Evolutionary conservation across 192 early-diverging fungal species (phyloP).

Genomic region (Backusella tarrabulga): DNA sequence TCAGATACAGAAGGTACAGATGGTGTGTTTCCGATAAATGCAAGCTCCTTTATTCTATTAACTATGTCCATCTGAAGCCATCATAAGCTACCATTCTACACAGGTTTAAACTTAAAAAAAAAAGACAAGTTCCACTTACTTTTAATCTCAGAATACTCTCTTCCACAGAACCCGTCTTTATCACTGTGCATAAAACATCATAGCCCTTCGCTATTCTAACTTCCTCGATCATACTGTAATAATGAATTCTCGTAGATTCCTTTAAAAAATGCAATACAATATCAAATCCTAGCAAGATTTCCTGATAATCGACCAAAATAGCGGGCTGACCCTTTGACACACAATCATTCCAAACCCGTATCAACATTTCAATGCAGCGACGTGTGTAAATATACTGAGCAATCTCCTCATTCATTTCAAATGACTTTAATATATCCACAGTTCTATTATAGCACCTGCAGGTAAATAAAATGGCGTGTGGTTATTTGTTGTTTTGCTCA

Average conservation of each 20-base stretch:
- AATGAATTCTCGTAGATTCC: conserved; percentile 29
- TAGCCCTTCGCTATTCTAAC: conserved; percentile 42
- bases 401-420: conserved; percentile 21
- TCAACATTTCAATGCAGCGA: conserved; percentile 14
- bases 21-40: conserved; percentile 47
- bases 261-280: conserved; percentile 24
- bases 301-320: background rate
- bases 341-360: background rate
- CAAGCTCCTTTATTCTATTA: conserved; percentile 39
- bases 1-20: conserved; percentile 38
- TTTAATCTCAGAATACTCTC: conserved; percentile 39
- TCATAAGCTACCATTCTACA: background rate
- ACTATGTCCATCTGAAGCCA: conserved; percentile 5
- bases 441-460: conserved; percentile 7
- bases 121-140: conserved; percentile 17
- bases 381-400: conserved; percentile 26
- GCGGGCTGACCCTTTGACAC: background rate
- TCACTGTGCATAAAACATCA: conserved; percentile 40
- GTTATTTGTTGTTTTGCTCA: background rate
- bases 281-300: conserved; percentile 25
- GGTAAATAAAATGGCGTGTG: background rate
- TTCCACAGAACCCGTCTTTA: conserved; percentile 44
- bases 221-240: conserved; percentile 45
- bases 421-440: conserved; percentile 10
- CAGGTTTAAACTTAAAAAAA: background rate